Conservation (phyloP, 345 rosid species). For the Melaleuca alternifolia region DNA sequence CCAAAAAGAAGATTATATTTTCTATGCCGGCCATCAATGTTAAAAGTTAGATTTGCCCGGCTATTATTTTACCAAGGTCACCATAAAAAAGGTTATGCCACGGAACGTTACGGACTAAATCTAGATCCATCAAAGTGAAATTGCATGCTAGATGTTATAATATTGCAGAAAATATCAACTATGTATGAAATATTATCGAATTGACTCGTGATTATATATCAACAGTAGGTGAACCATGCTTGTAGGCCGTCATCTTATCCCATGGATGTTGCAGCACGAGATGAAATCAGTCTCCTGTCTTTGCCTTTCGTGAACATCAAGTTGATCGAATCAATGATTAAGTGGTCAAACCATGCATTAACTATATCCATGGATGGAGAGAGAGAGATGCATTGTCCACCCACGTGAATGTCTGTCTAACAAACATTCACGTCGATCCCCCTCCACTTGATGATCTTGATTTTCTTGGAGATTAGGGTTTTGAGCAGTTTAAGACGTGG, state of each 20-base stretch:
- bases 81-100: neutral
- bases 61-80: too few species aligned
- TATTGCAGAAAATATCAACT: neutral
- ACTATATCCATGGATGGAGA: neutral
- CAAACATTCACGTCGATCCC: slow-evolving; percentile 28
- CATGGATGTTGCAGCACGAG: neutral
- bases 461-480: slow-evolving; percentile 6
- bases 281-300: neutral
- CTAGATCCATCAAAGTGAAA: neutral
- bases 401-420: slow-evolving; percentile 27
- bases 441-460: neutral
- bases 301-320: neutral
- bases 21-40: neutral
- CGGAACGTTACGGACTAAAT: neutral
- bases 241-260: neutral
- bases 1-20: neutral
- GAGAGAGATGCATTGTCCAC: neutral
- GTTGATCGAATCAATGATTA: slow-evolving; percentile 5
- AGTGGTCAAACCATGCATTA: slow-evolving; percentile 2
- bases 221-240: neutral
- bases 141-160: neutral
- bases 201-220: too few species aligned
- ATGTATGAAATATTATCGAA: neutral
- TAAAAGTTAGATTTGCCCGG: neutral
- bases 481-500: neutral